phyloP scores from a whole-genome alignment of 2,329 filamentous ascomycete genomes.

The Aspergillus sp. region DNA sequence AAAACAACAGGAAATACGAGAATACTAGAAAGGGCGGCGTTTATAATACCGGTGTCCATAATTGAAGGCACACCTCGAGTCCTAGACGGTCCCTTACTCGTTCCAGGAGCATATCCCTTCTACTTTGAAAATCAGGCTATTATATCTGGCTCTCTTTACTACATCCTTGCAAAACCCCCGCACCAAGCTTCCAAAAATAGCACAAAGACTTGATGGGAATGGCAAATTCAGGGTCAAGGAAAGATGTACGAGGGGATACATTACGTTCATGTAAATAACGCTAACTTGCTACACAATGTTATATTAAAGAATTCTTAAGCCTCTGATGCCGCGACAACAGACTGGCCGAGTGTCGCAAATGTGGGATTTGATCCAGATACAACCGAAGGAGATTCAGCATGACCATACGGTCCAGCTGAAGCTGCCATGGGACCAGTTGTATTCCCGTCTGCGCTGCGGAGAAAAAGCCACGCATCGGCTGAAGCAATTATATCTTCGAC shows the following conservation, averaged over 20 bases:
- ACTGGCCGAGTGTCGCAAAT: constrained; percentile 1
- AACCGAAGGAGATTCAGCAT: not conserved
- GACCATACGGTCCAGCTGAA: not conserved
- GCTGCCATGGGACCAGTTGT: not conserved
- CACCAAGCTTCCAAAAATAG: not conserved
- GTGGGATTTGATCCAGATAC: constrained; percentile 1
- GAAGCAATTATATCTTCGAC: constrained; percentile 9
- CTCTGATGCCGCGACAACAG: constrained; percentile 1
- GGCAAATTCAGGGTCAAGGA: constrained; percentile 4
- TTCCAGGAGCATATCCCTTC: constrained; percentile 10
- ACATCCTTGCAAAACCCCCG: constrained; percentile 3
- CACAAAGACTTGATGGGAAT: constrained; percentile 3
- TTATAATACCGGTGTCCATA: constrained; percentile 8
- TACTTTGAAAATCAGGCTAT: constrained; percentile 9
- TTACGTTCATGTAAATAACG: constrained; percentile 5
- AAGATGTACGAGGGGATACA: not conserved
- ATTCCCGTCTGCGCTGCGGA: not conserved
- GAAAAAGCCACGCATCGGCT: constrained; percentile 1
- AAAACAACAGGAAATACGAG: constrained; percentile 9
- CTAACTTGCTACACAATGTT: not conserved
- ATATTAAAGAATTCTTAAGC: not conserved
- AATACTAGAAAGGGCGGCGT: not conserved
- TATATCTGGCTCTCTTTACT: constrained; percentile 12
- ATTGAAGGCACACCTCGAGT: constrained; percentile 9
- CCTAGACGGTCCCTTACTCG: constrained; percentile 1